These are phyloP conservation scores for Brachypodium distachyon DNA, from an alignment of 202 grass and related monocot species.

Conservation along the genomic window DNA sequence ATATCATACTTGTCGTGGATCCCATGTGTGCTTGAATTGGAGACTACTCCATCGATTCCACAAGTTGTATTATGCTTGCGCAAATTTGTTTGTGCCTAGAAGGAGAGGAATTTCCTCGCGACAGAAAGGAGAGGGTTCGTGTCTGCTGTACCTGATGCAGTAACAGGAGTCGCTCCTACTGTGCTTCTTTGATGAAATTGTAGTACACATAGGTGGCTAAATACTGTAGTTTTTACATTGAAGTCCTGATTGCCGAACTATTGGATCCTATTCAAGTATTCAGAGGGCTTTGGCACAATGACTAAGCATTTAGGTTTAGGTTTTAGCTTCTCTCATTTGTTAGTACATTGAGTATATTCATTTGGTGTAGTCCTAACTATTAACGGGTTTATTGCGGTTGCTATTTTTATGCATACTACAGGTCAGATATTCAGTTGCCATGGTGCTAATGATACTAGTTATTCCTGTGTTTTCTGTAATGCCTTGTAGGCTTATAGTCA, in stretches of 20 bases:
- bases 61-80: neutral
- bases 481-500: neutral
- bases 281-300: neutral
- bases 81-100: neutral
- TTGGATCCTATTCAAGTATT: neutral
- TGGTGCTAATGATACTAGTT: neutral
- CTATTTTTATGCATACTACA: neutral
- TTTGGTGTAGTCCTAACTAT: neutral
- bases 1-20: neutral
- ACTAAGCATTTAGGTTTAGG: neutral
- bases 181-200: neutral
- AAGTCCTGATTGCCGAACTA: neutral
- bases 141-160: too few species aligned
- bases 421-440: slow-evolving; percentile 12
- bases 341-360: neutral
- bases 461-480: neutral
- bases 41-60: neutral
- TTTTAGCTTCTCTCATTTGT: neutral
- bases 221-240: neutral
- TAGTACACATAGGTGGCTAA: neutral
- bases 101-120: too few species aligned
- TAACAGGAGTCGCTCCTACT: neutral
- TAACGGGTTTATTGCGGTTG: neutral
- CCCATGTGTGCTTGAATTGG: neutral
- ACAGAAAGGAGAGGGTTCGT: too few species aligned